These are phyloP conservation scores for Paramecium octaurelia DNA, from an alignment of 73 alveolate species.

Conservation along the genomic window DNA sequence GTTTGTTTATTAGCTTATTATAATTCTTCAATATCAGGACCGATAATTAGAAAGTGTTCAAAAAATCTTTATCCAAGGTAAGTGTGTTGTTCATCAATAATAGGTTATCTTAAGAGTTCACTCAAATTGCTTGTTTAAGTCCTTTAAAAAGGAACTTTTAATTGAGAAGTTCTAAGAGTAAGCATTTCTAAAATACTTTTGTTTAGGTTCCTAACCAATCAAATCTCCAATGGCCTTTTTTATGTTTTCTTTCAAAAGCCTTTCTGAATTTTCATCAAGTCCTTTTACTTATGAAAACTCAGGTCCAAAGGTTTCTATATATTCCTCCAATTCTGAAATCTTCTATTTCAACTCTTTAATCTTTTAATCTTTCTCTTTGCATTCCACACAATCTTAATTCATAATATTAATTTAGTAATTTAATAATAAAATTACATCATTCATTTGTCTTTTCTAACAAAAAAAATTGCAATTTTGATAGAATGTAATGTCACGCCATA, in stretches of 20 bases:
- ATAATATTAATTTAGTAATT: not conserved
- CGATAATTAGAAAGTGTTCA: not conserved
- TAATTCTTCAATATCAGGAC: conserved; percentile 11
- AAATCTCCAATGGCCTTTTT: not conserved
- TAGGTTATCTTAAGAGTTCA: not conserved
- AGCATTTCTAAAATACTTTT: not conserved
- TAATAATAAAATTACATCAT: not conserved
- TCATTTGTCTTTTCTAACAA: not conserved
- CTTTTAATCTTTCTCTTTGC: not conserved
- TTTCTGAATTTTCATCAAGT: not conserved
- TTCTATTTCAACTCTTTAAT: not conserved
- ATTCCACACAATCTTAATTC: not conserved
- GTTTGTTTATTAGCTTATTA: not conserved
- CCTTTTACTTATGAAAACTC: not conserved
- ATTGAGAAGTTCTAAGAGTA: not conserved
- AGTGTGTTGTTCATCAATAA: not conserved
- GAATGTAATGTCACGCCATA: too few species aligned
- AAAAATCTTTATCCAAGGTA: conserved; percentile 12
- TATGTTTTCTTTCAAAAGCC: not conserved
- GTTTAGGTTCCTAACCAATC: not conserved
- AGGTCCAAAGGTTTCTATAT: not conserved
- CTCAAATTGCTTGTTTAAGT: not conserved
- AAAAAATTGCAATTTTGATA: too few species aligned
- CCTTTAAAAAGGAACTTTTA: not conserved
- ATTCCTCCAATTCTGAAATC: not conserved